Evolutionary conservation across 805 yeast genomes (phyloP).

Genomic region (Hyphopichia homilentoma): DNA sequence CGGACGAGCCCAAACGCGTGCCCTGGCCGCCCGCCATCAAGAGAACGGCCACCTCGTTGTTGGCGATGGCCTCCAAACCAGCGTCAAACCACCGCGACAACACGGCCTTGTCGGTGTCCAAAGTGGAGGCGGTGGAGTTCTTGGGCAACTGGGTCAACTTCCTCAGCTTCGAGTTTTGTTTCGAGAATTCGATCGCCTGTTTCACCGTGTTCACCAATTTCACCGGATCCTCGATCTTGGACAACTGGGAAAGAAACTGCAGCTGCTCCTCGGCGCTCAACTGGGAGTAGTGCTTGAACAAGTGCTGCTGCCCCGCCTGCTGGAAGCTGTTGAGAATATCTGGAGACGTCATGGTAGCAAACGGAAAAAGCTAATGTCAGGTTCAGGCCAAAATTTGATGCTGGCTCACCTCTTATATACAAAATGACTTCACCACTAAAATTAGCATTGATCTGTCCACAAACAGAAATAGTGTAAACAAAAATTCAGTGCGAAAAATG

Average conservation of each 20-base stretch:
- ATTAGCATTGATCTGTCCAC: too few relatives aligned
- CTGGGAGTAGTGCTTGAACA: slow-evolving; percentile 46
- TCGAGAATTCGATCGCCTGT: slow-evolving; percentile 43
- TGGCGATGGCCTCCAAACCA: slow-evolving; percentile 68
- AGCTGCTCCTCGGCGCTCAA: slow-evolving; percentile 33
- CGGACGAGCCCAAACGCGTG: slow-evolving; percentile 82
- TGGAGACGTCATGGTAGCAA: slow-evolving; percentile 1
- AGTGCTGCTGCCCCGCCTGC: slow-evolving; percentile 50
- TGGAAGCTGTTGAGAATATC: slow-evolving; percentile 26
- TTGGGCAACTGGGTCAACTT: slow-evolving; percentile 49
- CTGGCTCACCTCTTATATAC: too few relatives aligned
- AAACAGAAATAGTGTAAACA: too few relatives aligned
- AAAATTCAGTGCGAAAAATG: too few relatives aligned
- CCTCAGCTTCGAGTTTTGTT: slow-evolving; percentile 15
- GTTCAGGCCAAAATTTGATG: too few relatives aligned
- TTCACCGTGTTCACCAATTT: slow-evolving; percentile 38
- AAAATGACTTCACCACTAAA: too few relatives aligned
- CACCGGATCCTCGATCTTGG: slow-evolving; percentile 39
- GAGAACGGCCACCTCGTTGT: slow-evolving; percentile 80
- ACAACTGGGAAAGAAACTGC: slow-evolving; percentile 38
- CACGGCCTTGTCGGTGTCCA: slow-evolving; percentile 36
- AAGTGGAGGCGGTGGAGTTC: slow-evolving; percentile 42
- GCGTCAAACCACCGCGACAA: slow-evolving; percentile 36
- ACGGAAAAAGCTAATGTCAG: too few relatives aligned
- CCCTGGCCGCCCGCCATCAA: slow-evolving; percentile 99